phyloP scores from a whole-genome alignment of 129 eudicot species.

The Arctium lappa region DNA sequence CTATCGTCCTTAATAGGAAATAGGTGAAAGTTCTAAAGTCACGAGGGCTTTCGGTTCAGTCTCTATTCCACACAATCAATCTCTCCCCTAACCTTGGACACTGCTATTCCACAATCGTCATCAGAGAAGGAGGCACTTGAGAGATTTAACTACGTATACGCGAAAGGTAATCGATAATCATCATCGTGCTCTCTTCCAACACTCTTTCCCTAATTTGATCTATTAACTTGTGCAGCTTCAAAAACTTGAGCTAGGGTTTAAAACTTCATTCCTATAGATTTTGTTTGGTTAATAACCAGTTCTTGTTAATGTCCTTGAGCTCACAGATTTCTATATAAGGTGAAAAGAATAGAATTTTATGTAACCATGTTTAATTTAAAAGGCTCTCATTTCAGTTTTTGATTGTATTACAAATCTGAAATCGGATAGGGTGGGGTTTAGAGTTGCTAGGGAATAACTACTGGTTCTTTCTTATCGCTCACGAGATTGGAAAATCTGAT shows the following conservation, averaged over 20 bases:
- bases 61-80: neutral
- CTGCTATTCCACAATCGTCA: neutral
- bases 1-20: no score
- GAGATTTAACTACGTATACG: neutral
- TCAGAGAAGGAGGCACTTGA: neutral
- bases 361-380: no score
- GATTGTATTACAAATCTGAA: constrained; percentile 4
- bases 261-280: neutral
- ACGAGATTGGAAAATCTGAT: no score
- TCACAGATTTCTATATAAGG: neutral
- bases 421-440: neutral
- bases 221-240: neutral
- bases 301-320: neutral
- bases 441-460: neutral
- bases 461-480: no score
- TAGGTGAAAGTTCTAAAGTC: no score
- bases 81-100: constrained; percentile 9
- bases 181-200: neutral
- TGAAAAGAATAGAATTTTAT: neutral
- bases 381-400: neutral
- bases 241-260: constrained; percentile 23
- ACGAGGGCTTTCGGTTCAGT: no score
- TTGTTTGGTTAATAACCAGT: no score
- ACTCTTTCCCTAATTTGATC: constrained; percentile 1
- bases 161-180: constrained; percentile 21